These are phyloP conservation scores for Boletus subparvulus DNA, from an alignment of 768 basidiomycete species.

Conservation along the genomic window DNA sequence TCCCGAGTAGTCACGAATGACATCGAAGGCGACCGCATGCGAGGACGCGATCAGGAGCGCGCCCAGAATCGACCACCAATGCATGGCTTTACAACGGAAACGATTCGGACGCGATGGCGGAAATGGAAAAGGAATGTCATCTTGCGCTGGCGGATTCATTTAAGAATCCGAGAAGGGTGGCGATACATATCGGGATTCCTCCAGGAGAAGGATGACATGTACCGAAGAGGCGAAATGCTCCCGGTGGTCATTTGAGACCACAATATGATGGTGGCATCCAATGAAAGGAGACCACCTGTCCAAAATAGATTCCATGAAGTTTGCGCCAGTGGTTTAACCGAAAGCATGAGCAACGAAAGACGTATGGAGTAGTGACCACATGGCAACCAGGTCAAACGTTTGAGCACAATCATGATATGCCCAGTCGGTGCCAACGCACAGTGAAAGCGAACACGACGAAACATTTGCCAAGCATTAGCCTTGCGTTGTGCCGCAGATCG, in stretches of 20 bases:
- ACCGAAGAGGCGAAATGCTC: not conserved
- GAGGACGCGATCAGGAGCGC: conserved; percentile 3
- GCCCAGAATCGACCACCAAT: not conserved
- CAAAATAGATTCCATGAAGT: not conserved
- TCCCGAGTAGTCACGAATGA: conserved; percentile 48
- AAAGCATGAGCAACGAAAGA: not conserved
- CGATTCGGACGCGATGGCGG: not conserved
- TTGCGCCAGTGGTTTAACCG: not conserved
- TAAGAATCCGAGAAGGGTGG: conserved; percentile 4
- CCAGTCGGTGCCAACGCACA: not conserved
- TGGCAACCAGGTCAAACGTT: no score
- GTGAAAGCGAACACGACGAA: not conserved
- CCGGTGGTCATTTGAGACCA: not conserved
- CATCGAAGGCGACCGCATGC: conserved; percentile 29
- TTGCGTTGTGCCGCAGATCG: not conserved
- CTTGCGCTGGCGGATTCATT: not conserved
- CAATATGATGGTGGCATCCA: not conserved
- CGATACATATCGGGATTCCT: not conserved
- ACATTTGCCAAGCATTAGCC: not conserved
- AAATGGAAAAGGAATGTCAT: not conserved
- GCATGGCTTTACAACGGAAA: conserved; percentile 12
- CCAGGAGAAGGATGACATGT: not conserved
- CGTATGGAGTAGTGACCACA: not conserved
- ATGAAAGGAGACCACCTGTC: not conserved
- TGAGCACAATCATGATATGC: no score